phyloP scores from a whole-genome alignment of 495 filamentous ascomycete genomes.

The Amphirosellinia nigrospora region DNA sequence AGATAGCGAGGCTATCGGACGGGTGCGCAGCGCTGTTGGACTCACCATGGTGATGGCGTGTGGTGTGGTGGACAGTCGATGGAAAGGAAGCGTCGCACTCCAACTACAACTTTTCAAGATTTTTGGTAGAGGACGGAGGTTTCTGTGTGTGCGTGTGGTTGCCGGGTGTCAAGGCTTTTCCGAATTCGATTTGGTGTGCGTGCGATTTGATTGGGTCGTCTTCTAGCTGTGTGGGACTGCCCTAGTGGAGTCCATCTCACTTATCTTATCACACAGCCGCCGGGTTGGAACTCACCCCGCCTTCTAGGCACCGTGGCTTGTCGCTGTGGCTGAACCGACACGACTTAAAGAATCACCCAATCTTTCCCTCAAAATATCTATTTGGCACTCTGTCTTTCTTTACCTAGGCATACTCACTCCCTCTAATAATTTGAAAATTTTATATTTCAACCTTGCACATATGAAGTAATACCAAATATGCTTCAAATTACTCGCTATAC shows the following conservation, averaged over 20 bases:
- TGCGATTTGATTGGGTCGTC: conserved; percentile 25
- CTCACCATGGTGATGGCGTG: conserved; percentile 28
- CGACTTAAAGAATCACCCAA: too few species aligned
- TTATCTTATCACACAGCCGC: conserved; percentile 22
- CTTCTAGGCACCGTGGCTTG: conserved; percentile 13
- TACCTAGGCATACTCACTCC: too few species aligned
- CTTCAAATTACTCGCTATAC: too few species aligned
- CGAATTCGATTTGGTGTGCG: conserved; percentile 9
- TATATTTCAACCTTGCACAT: too few species aligned
- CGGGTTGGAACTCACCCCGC: conserved; percentile 6
- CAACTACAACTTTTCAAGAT: conserved; percentile 24
- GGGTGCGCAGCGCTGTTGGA: conserved; percentile 9
- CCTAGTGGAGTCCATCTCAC: conserved; percentile 26
- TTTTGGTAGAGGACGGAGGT: conserved; percentile 26
- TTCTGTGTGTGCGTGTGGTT: conserved; percentile 23
- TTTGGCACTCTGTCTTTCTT: too few species aligned
- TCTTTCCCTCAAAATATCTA: too few species aligned
- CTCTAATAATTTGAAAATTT: too few species aligned
- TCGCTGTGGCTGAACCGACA: conserved; percentile 18
- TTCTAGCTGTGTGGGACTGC: conserved; percentile 13
- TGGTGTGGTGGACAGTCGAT: conserved; percentile 28
- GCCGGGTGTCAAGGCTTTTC: conserved; percentile 28
- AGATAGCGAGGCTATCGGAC: conserved; percentile 19
- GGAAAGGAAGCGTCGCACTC: conserved; percentile 26
- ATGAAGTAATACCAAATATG: too few species aligned